Conservation (phyloP, 345 rosid species). For the Linum usitatissimum region DNA sequence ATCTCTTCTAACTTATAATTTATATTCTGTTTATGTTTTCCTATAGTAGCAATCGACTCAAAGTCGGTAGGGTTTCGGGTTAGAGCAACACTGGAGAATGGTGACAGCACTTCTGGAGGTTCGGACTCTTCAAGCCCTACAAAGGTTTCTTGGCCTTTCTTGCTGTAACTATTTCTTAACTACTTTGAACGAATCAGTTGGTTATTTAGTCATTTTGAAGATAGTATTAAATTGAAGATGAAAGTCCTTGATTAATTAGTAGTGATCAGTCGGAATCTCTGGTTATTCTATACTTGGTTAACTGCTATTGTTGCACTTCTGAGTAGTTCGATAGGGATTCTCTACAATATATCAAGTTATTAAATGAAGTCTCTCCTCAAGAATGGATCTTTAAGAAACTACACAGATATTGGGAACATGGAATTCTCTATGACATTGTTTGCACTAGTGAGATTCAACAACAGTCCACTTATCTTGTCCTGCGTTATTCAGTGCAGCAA, state of each 20-base stretch:
- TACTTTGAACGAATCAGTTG: neutral
- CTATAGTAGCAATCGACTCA: conserved; percentile 13
- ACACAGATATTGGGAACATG: too few species aligned
- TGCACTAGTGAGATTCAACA: too few species aligned
- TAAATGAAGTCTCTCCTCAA: too few species aligned
- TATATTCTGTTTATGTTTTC: neutral
- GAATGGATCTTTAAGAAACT: too few species aligned
- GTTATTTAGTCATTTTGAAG: neutral
- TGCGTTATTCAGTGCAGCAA: too few species aligned
- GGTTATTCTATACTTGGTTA: neutral
- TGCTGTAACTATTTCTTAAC: neutral
- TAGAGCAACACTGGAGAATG: conserved; percentile 27
- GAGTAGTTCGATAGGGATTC: too few species aligned
- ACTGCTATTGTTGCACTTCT: neutral
- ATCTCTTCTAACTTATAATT: neutral
- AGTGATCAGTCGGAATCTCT: neutral
- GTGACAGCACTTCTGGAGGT: conserved; percentile 12
- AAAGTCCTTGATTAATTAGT: neutral
- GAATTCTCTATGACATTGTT: too few species aligned
- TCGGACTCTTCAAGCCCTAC: conserved; percentile 11
- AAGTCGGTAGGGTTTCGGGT: conserved; percentile 27
- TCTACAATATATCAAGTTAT: too few species aligned
- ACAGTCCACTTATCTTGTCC: too few species aligned
- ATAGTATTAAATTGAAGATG: neutral
- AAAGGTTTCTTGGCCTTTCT: conserved; percentile 19